Conservation (phyloP, 1,284 basidiomycete species). For the Cutaneotrichosporon sp. region DNA sequence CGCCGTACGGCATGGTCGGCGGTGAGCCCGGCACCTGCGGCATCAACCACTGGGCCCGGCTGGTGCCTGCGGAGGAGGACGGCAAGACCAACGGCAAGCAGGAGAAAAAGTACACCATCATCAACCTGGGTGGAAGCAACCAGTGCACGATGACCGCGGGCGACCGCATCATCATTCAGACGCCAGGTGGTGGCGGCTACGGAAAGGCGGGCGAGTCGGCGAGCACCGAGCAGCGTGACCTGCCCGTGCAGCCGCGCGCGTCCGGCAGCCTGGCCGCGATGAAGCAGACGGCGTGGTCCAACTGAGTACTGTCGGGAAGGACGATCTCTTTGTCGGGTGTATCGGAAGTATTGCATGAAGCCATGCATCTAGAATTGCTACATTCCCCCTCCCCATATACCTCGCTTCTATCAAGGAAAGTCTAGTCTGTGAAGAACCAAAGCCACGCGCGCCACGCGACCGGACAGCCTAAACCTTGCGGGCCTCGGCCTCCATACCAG, state of each 20-base stretch:
- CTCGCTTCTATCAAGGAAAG: background rate
- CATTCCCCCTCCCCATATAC: no score
- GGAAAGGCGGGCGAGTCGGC: constrained; percentile 16
- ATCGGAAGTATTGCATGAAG: background rate
- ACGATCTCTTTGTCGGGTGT: background rate
- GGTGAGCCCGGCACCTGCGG: constrained; percentile 76
- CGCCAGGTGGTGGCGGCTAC: constrained; percentile 87
- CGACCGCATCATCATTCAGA: constrained; percentile 77
- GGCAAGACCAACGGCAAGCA: constrained; percentile 9
- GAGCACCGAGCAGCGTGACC: background rate
- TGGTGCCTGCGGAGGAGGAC: constrained; percentile 4
- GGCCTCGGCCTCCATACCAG: background rate
- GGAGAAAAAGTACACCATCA: constrained; percentile 57
- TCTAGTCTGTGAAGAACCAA: background rate
- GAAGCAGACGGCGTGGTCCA: constrained; percentile 9
- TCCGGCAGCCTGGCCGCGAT: background rate
- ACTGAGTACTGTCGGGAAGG: background rate
- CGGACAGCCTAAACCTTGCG: background rate
- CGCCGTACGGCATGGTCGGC: constrained; percentile 88
- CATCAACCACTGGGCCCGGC: constrained; percentile 73
- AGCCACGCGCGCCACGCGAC: background rate
- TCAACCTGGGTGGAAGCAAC: constrained; percentile 90
- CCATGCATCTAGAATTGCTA: background rate
- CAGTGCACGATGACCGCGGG: constrained; percentile 83
- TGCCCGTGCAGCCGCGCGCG: background rate